Base-by-base conservation (phyloP, 306 rosid genomes). In the Boehmeria nivea region DNA sequence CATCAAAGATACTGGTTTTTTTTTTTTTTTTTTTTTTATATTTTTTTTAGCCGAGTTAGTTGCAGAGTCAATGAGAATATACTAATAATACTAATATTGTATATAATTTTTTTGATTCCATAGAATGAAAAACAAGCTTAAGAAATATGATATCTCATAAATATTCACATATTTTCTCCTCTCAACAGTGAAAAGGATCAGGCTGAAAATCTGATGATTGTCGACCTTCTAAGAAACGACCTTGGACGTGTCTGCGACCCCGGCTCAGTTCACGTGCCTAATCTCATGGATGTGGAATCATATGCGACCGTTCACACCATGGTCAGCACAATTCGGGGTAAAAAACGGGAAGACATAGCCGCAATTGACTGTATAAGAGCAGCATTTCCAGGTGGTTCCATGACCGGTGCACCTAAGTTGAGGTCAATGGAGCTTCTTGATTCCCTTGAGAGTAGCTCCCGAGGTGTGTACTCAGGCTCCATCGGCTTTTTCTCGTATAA, bases 351-450 rank as follows among this genome's bases (percentile, higher is more conserved):
- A 15, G 71, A 81, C 65, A 19, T 74, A 43, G 71, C 81, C 54
- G 78, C 86, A 34, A 69, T 91, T 4, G 89, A 91, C 47, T 91
- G 96, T 37, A 84, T 91, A 33, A 81, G 69, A 68, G 96, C 96
- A 22, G 99, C 94, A 65, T 91, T 91, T 81, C 96, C 99, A 0
- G 96, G 99, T 36, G 96, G 99, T 63, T 91, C 99, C 2, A 91
- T 91, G 99, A 91, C 99, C 3, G 99, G 96, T 43, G 96, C 99
- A 31, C 96, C 99, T 0, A 91, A 91, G 86, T 68, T 91, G 70
- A 83, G 99, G 72, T 91, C 99, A 50, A 84, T 91, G 88, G 99
- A 91, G 57, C 71, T 91, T 71, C 89, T 91, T 16, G 96, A 91
- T 70, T 68, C 84, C 39, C 63, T 93, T 0, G 99, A 93, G 59